phyloP scores from a whole-genome alignment of 192 early-diverging fungal species.

The Rhizoclosmatium globosum region DNA sequence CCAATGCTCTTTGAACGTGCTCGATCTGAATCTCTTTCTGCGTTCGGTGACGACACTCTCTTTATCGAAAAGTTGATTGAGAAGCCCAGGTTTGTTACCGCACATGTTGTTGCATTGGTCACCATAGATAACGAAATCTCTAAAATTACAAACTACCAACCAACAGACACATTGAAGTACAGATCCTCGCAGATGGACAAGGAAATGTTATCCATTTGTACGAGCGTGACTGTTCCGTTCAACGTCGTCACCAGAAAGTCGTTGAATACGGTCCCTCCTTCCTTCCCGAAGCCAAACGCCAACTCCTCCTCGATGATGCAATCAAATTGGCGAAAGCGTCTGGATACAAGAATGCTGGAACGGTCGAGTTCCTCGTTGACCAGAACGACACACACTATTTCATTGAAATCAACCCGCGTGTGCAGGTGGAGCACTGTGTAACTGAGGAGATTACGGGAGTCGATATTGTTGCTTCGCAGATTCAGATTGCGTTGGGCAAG shows the following conservation, averaged over 20 bases:
- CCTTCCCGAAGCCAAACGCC: constrained; percentile 60
- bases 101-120: neutral
- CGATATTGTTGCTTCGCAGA: constrained; percentile 92
- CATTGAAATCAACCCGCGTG: constrained; percentile 97
- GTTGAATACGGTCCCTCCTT: constrained; percentile 36
- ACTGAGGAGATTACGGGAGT: constrained; percentile 98
- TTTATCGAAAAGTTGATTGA: constrained; percentile 95
- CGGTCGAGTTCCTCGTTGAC: constrained; percentile 96
- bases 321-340: constrained; percentile 89
- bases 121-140: neutral
- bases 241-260: constrained; percentile 94
- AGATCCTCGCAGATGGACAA: constrained; percentile 83
- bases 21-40: constrained; percentile 84
- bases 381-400: constrained; percentile 90
- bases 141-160: neutral
- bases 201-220: constrained; percentile 92
- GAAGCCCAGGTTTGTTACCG: constrained; percentile 62
- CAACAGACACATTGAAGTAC: constrained; percentile 90
- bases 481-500: constrained; percentile 92
- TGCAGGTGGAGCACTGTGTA: constrained; percentile 98
- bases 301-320: constrained; percentile 87
- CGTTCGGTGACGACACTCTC: constrained; percentile 96
- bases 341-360: constrained; percentile 95
- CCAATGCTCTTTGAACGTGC: constrained; percentile 84
- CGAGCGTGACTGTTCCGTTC: constrained; percentile 98